Base-by-base conservation (phyloP, 2,329 filamentous ascomycete species). In the Alternaria gaisen region DNA sequence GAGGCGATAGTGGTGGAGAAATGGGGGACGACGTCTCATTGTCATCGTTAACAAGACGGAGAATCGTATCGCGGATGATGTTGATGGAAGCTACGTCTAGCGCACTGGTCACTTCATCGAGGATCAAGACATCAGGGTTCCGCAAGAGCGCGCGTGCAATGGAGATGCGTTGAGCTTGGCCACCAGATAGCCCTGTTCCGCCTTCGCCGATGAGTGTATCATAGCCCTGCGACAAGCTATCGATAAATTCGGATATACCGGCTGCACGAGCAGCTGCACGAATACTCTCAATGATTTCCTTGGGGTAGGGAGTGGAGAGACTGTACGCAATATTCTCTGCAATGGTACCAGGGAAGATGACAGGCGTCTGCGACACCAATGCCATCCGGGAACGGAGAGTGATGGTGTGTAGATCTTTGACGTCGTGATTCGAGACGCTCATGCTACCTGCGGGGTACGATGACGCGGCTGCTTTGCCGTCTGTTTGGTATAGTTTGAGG, bases 71-170 rank as follows among this genome's bases (percentile, higher is more conserved):
- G 12, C 91, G 83, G 4, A 97, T 85, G 2, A 84, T 79, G 3
- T 84, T 84, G 0, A 91, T 89, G 40, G 86, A 90, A 67, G 89
- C 86, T 0, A 85, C 83, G 71, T 97, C 94, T 0, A 98, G 82
- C 0, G 91, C 90, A 26, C 89, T 91, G 0, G 94, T 97, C 1
- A 93, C 92, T 79, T 97, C 94, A 70, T 98, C 94, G 2, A 97
- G 80, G 2, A 97, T 85, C 16, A 97, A 80, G 2, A 97, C 82
- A 41, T 85, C 84, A 0, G 93, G 93, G 14, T 84, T 82, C 0
- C 92, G 85, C 0, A 91, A 85, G 0, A 97, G 81, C 0, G 93
- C 93, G 1, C 94, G 84, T 0, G 94, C 93, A 61, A 97, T 93
- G 20, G 89, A 89, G 2, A 97, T 78, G 1, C 93, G 85, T 75